These are phyloP conservation scores for Cytospora chrysosperma DNA, from an alignment of 2,329 filamentous ascomycete species.

Conservation along the genomic window DNA sequence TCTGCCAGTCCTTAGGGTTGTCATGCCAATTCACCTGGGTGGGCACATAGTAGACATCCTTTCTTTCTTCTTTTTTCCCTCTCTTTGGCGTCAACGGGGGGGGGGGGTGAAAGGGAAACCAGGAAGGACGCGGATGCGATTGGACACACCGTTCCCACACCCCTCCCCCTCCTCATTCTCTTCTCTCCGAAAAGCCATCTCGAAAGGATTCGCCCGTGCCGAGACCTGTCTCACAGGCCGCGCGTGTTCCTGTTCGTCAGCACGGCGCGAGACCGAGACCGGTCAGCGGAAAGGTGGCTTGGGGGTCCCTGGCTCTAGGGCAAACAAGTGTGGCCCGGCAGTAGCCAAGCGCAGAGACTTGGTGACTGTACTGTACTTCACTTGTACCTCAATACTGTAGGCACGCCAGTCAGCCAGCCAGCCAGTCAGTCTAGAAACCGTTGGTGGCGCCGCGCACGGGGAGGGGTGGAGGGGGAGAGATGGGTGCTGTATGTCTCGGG, in stretches of 20 bases:
- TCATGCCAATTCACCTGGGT: too few relatives aligned
- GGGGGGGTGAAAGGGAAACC: too few relatives aligned
- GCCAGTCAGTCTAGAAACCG: not conserved
- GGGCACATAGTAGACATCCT: too few relatives aligned
- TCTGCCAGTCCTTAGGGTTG: too few relatives aligned
- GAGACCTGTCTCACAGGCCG: not conserved
- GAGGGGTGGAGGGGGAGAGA: not conserved
- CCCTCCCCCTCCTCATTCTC: not conserved
- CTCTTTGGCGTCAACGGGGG: not conserved
- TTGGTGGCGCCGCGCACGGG: not conserved
- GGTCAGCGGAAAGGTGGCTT: not conserved
- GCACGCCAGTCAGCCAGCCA: too few relatives aligned
- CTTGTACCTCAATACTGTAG: too few relatives aligned
- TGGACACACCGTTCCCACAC: not conserved
- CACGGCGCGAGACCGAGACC: not conserved
- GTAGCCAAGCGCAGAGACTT: too few relatives aligned
- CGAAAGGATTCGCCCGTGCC: not conserved
- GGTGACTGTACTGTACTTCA: too few relatives aligned
- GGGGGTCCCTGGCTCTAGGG: too few relatives aligned
- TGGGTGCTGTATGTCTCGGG: not conserved
- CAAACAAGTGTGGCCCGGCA: too few relatives aligned
- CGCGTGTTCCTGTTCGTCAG: not conserved
- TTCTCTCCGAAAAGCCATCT: too few relatives aligned
- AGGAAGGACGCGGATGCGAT: not conserved
- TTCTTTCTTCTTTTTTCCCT: not conserved